Base-by-base conservation (phyloP, 2,329 filamentous ascomycete genomes). In the Botryotinia convoluta region DNA sequence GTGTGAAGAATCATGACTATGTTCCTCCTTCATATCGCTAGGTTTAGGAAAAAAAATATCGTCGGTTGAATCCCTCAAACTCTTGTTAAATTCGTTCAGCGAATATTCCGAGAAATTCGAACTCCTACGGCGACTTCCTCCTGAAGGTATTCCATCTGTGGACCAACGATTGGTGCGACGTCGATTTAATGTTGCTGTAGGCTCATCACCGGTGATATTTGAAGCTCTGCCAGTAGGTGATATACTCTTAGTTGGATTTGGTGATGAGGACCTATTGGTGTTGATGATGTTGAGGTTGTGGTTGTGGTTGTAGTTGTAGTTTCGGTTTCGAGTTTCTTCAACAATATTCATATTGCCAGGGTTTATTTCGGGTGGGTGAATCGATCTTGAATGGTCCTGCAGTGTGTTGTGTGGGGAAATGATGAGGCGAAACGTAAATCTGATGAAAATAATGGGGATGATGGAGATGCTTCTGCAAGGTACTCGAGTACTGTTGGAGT, bases 101-200 rank as follows among this genome's bases (percentile, higher is more conserved):
- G 92, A 92, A 78, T 88, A 91, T 78, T 95, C 92, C 42, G 93
- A 96, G 75, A 97, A 88, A 65, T 90, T 90, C 51, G 93, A 96
- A 83, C 92, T 93, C 75, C 93, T 88, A 72, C 93, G 88, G 42
- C 89, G 87, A 69, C 71, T 71, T n/a, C 37, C 71, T 8, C 71
- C 42, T 29, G 72, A 73, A 42, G 75, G 81, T 79, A 64, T 77
- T 72, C 72, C 77, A 72, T 69, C 81, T 80, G 69, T 81, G 76
- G 75, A 77, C 73, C 72, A 77, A 73, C 77, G 74, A 69, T 75
- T 78, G 51, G 76, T 72, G n/a, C 78, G 76, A 64, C 74, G 75
- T 44, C 77, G 72, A 62, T 74, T 73, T 37, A 77, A 76, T 26
- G 77, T 63, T 35, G 71, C 45, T 57, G 69, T 57, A 65, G 76